Percentiles rank a stretch among this genome's conserved stretches.
These are phyloP conservation scores for Fusarium keratoplasticum DNA, from an alignment of 2,329 filamentous ascomycete genomes.

Conservation along the genomic window DNA sequence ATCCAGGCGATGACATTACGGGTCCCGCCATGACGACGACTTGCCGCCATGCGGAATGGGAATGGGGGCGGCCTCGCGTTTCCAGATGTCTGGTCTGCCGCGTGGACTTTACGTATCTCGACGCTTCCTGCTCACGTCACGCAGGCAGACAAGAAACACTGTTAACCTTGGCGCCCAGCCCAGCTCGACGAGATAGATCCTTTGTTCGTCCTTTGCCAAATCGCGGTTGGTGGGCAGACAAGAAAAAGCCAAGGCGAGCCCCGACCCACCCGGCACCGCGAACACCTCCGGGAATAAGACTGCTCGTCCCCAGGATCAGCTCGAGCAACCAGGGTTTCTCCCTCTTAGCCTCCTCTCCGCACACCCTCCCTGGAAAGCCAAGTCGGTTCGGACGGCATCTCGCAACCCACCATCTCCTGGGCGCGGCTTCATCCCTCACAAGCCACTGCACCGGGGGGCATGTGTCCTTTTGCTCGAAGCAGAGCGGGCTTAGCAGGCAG, in stretches of 20 bases:
- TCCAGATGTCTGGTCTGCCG: background rate
- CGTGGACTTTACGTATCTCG: background rate
- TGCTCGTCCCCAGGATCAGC: slow-evolving; percentile 36
- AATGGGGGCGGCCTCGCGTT: background rate
- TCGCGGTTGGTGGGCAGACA: slow-evolving; percentile 10
- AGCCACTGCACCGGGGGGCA: slow-evolving; percentile 33
- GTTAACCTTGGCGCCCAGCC: slow-evolving; percentile 31
- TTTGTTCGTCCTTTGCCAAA: slow-evolving; percentile 2
- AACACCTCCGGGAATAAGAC: slow-evolving; percentile 45
- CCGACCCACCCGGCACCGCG: slow-evolving; percentile 42
- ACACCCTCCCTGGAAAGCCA: slow-evolving; percentile 44
- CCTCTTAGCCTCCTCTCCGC: slow-evolving; percentile 24
- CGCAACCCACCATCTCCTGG: slow-evolving; percentile 40
- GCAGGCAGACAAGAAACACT: background rate
- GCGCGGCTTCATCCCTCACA: slow-evolving; percentile 33
- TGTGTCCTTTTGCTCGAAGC: slow-evolving; percentile 31
- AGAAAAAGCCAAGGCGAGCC: slow-evolving; percentile 25
- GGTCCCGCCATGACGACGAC: slow-evolving; percentile 36
- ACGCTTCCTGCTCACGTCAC: background rate
- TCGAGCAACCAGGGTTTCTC: slow-evolving; percentile 21
- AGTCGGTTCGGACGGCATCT: slow-evolving; percentile 56
- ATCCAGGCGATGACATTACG: slow-evolving; percentile 36
- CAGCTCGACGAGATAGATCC: slow-evolving; percentile 11
- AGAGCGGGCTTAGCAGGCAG: slow-evolving; percentile 15
- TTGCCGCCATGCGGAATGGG: slow-evolving; percentile 4